These are phyloP conservation scores for Grosmannia huntii DNA, from an alignment of 2,329 filamentous ascomycete species.

Conservation along the genomic window DNA sequence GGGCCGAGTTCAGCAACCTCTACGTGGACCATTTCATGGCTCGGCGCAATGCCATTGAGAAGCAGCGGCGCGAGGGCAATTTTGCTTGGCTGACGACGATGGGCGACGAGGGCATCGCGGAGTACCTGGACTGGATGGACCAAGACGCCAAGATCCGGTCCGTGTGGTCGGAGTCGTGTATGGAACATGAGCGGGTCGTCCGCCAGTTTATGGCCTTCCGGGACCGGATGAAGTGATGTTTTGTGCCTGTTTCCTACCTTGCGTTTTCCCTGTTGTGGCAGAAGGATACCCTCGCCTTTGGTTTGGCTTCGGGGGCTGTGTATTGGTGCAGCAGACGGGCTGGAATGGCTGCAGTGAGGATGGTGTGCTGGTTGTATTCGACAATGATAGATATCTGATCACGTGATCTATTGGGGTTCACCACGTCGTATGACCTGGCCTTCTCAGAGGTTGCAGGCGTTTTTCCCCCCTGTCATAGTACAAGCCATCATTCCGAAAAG, in stretches of 20 bases:
- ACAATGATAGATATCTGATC: no score
- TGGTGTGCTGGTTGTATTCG: neutral
- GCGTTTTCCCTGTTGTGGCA: neutral
- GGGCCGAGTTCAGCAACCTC: constrained; percentile 35
- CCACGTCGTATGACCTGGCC: no score
- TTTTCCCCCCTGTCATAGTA: no score
- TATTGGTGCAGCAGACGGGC: neutral
- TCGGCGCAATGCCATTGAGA: constrained; percentile 31
- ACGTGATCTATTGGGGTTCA: no score
- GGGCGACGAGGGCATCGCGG: constrained; percentile 34
- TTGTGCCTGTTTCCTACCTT: neutral
- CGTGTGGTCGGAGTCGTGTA: constrained; percentile 46
- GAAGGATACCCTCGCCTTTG: neutral
- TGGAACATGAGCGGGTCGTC: constrained; percentile 46
- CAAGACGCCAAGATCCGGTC: constrained; percentile 52
- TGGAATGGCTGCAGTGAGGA: neutral
- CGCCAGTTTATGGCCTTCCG: constrained; percentile 41
- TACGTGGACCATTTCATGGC: constrained; percentile 44
- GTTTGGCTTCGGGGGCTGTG: neutral
- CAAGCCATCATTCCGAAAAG: no score
- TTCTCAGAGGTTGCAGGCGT: no score
- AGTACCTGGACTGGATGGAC: constrained; percentile 47
- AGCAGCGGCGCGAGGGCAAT: constrained; percentile 26
- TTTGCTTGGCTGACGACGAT: constrained; percentile 29
- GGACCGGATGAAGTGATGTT: constrained; percentile 24